These are phyloP conservation scores for Biscutella laevigata DNA, from an alignment of 441 rosid genomes.

Conservation along the genomic window DNA sequence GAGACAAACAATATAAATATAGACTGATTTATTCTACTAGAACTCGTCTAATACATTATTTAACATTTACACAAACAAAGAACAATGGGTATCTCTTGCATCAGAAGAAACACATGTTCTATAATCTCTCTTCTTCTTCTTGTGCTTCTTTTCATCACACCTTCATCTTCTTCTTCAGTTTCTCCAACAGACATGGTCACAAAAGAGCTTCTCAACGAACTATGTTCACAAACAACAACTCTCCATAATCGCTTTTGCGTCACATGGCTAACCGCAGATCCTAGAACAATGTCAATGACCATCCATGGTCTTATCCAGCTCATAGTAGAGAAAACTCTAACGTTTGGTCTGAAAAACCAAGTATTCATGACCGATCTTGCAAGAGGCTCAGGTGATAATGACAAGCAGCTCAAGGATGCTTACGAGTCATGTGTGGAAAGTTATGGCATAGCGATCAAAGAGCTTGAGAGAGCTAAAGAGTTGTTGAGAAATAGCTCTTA, in stretches of 20 bases:
- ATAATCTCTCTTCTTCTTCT: constrained; percentile 6
- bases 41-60: not conserved
- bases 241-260: not conserved
- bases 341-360: constrained; percentile 9
- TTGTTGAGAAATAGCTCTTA: constrained; percentile 2
- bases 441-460: constrained; percentile 2
- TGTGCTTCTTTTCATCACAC: constrained; percentile 3
- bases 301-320: not conserved
- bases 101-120: constrained; percentile 2
- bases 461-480: not conserved
- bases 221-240: not conserved
- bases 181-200: constrained; percentile 14
- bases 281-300: not conserved
- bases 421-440: constrained; percentile 4
- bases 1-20: not conserved
- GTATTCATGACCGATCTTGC: not conserved
- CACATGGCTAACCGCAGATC: constrained; percentile 10
- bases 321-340: not conserved
- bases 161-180: constrained; percentile 8
- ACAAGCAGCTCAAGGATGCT: constrained; percentile 6
- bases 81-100: constrained; percentile 14
- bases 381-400: not conserved
- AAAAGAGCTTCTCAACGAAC: constrained; percentile 6
- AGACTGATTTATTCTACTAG: not conserved
- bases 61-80: too few relatives aligned